phyloP scores from a whole-genome alignment of 257 asterid species.

The Solanum lignicaule region DNA sequence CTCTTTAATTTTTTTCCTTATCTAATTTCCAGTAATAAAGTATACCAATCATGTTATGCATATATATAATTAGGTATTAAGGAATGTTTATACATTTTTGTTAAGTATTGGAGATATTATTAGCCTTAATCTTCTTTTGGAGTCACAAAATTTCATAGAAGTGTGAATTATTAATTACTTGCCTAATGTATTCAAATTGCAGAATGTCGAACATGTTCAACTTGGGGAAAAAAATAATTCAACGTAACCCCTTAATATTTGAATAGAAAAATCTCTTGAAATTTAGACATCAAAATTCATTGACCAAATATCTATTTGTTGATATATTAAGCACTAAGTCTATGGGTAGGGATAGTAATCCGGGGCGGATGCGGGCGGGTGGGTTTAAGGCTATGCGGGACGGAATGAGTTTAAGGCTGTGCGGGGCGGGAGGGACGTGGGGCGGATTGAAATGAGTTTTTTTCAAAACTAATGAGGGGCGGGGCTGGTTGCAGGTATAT shows the following conservation, averaged over 20 bases:
- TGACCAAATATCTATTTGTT: background rate
- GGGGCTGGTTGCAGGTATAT: too few relatives aligned
- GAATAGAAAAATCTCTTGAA: background rate
- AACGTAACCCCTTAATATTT: background rate
- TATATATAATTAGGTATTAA: background rate
- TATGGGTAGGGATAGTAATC: too few relatives aligned
- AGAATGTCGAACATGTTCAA: background rate
- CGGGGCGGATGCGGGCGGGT: too few relatives aligned
- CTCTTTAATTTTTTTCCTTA: background rate
- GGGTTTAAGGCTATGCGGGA: too few relatives aligned
- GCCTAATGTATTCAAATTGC: background rate
- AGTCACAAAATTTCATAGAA: background rate
- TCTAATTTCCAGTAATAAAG: background rate
- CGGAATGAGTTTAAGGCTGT: too few relatives aligned
- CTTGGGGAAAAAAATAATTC: background rate
- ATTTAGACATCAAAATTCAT: background rate
- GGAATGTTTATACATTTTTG: background rate
- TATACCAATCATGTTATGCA: background rate
- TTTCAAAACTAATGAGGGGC: too few relatives aligned
- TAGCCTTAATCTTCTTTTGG: background rate
- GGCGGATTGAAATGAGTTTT: too few relatives aligned
- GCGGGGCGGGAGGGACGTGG: too few relatives aligned
- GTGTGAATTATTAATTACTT: background rate
- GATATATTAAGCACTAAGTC: background rate
- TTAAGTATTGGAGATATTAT: background rate